phyloP scores from a whole-genome alignment of 306 rosid genomes.

The Rubus parviflorus region DNA sequence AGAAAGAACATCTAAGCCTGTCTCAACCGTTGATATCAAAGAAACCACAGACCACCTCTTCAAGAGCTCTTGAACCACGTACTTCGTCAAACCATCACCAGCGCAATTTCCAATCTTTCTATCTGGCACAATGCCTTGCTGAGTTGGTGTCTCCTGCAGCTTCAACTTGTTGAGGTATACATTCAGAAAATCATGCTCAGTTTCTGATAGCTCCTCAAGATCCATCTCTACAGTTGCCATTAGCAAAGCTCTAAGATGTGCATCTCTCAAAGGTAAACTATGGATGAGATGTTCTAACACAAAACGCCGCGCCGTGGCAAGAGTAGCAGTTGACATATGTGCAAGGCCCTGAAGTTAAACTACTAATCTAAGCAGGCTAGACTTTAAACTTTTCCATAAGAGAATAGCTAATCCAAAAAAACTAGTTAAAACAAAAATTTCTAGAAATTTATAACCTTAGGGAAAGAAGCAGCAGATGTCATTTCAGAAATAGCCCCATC shows the following conservation, averaged over 20 bases:
- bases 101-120: slow-evolving; percentile 8
- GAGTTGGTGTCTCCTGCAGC: not conserved
- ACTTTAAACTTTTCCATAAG: not conserved
- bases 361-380: not conserved
- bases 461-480: slow-evolving; percentile 33
- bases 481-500: slow-evolving; percentile 40
- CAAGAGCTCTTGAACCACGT: slow-evolving; percentile 26
- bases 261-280: slow-evolving; percentile 28
- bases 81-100: slow-evolving; percentile 27
- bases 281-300: slow-evolving; percentile 33
- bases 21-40: slow-evolving; percentile 26
- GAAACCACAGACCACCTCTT: slow-evolving; percentile 34
- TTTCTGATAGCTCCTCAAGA: slow-evolving; percentile 29
- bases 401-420: not conserved
- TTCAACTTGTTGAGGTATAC: slow-evolving; percentile 32
- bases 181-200: slow-evolving; percentile 24
- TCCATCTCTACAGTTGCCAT: slow-evolving; percentile 35
- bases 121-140: not conserved
- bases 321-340: slow-evolving; percentile 32
- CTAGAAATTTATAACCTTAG: slow-evolving; percentile 23
- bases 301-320: slow-evolving; percentile 15
- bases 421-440: not conserved
- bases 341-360: slow-evolving; percentile 32
- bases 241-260: slow-evolving; percentile 36
- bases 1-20: slow-evolving; percentile 25